Percentiles rank a stretch among this genome's conserved stretches.
Evolutionary conservation across 148 eudicot genomes (phyloP).

Genomic region (Camellia sinensis): DNA sequence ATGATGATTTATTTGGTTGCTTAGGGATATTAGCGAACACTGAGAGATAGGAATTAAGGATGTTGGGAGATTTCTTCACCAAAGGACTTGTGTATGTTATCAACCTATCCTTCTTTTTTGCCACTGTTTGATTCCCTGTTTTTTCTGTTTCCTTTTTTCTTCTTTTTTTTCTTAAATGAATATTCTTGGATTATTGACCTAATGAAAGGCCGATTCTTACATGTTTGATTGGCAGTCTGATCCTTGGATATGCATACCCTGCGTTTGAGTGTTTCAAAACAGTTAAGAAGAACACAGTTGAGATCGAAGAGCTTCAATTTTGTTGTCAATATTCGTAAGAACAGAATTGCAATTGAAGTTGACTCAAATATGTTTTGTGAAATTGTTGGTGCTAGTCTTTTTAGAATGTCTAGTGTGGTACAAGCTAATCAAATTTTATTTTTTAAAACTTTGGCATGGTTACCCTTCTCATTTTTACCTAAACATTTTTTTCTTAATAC

Average conservation of each 20-base stretch:
- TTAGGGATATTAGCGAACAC: neutral
- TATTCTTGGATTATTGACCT: neutral
- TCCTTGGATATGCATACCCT: slow-evolving; percentile 88
- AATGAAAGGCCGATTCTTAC: neutral
- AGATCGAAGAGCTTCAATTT: slow-evolving; percentile 74
- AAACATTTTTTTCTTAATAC: neutral
- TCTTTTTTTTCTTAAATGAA: neutral
- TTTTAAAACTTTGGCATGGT: neutral
- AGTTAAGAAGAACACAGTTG: slow-evolving; percentile 67
- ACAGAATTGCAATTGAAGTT: no score
- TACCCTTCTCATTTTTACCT: neutral
- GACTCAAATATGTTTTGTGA: neutral
- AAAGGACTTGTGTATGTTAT: slow-evolving; percentile 65
- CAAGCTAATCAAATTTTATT: neutral
- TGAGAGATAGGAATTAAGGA: slow-evolving; percentile 25
- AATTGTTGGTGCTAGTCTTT: neutral
- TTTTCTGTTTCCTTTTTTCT: neutral
- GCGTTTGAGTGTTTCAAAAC: slow-evolving; percentile 94
- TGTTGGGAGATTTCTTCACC: slow-evolving; percentile 77
- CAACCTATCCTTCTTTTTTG: no score
- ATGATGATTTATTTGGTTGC: neutral
- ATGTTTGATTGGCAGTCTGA: slow-evolving; percentile 39
- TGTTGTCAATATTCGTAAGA: slow-evolving; percentile 98
- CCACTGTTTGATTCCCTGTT: neutral
- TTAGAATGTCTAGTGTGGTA: neutral